These are phyloP conservation scores for Vitellaria paradoxa DNA, from an alignment of 179 eudicot genomes.

Conservation along the genomic window DNA sequence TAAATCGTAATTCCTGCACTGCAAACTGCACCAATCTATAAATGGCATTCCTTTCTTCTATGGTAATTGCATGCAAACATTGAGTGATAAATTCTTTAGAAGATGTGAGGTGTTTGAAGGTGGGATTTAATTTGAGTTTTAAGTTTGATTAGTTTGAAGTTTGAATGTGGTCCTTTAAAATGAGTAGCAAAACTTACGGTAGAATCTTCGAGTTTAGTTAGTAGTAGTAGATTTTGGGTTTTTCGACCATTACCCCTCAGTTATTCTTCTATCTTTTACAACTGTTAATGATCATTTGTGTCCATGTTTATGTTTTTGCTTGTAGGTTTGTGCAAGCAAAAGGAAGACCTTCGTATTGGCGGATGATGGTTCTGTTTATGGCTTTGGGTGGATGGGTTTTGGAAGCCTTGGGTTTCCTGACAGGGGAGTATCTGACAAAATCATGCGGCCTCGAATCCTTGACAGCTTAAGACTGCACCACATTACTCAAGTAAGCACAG, in stretches of 20 bases:
- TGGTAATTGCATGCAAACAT: too few species aligned
- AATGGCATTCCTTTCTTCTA: too few species aligned
- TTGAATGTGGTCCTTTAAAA: too few species aligned
- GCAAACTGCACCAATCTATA: too few species aligned
- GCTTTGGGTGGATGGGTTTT: slow-evolving; percentile 95
- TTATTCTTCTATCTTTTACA: neutral
- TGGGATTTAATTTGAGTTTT: too few species aligned
- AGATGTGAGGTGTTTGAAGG: too few species aligned
- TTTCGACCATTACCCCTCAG: neutral
- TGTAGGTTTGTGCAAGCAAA: slow-evolving; percentile 95
- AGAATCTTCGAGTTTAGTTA: neutral
- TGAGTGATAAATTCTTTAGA: too few species aligned
- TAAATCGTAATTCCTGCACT: too few species aligned
- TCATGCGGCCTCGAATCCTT: slow-evolving; percentile 56
- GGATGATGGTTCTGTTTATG: slow-evolving; percentile 74
- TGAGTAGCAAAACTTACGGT: too few species aligned
- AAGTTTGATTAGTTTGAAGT: too few species aligned
- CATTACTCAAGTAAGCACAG: slow-evolving; percentile 90
- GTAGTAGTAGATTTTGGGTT: neutral
- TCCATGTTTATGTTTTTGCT: neutral
- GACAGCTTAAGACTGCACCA: slow-evolving; percentile 67
- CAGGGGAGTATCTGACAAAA: slow-evolving; percentile 69
- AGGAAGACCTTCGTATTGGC: slow-evolving; percentile 84
- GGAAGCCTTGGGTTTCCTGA: slow-evolving; percentile 96
- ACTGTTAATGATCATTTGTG: too few species aligned